Evolutionary conservation across 176 grass and related monocot genomes (phyloP).

Genomic region (Sorghum bicolor): DNA sequence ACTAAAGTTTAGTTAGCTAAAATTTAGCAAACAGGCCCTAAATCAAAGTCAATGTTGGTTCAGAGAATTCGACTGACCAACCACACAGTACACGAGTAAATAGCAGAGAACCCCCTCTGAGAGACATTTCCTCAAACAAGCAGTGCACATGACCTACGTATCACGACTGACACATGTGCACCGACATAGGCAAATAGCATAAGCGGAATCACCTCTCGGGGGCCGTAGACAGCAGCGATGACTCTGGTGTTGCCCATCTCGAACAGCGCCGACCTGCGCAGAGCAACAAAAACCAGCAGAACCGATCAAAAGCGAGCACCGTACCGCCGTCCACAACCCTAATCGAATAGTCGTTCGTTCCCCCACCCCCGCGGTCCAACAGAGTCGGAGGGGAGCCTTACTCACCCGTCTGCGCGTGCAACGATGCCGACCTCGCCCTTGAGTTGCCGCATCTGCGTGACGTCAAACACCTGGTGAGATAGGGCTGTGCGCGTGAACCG

Average conservation of each 20-base stretch:
- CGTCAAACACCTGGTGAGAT: background rate
- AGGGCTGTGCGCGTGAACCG: background rate
- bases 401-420: constrained; percentile 68
- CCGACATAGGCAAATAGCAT: background rate
- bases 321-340: background rate
- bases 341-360: background rate
- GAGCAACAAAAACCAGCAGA: background rate
- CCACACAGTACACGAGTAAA: background rate
- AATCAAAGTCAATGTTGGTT: background rate
- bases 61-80: background rate
- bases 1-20: too few relatives aligned
- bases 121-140: constrained; percentile 20
- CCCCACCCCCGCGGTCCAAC: background rate
- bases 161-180: background rate
- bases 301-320: background rate
- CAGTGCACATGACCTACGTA: background rate
- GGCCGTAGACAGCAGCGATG: constrained; percentile 83
- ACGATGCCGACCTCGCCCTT: constrained; percentile 75
- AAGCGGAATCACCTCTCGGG: constrained; percentile 53
- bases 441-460: constrained; percentile 79
- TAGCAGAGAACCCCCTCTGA: too few relatives aligned
- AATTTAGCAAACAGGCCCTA: too few relatives aligned
- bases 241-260: constrained; percentile 98
- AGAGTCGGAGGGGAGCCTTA: background rate
- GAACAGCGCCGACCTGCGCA: constrained; percentile 75